Evolutionary conservation across 176 grass and related monocot genomes (phyloP).

Genomic region (Cocos nucifera): DNA sequence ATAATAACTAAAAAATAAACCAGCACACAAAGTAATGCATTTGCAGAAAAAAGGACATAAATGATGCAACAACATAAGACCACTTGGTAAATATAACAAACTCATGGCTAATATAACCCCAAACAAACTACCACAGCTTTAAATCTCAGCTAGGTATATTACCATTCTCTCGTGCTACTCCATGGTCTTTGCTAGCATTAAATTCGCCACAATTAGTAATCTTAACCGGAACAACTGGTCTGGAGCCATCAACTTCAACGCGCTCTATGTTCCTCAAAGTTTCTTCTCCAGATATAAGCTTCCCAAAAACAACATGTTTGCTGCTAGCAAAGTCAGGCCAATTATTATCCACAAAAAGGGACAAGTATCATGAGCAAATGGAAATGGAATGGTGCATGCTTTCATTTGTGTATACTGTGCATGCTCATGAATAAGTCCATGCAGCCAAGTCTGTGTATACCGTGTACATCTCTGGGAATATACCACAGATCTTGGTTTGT

Average conservation of each 20-base stretch:
- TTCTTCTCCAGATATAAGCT: constrained; percentile 73
- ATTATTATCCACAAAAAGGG: too few relatives aligned
- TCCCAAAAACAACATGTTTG: constrained; percentile 93
- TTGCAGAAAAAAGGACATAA: not conserved
- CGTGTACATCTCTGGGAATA: too few relatives aligned
- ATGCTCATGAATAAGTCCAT: too few relatives aligned
- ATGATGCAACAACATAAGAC: not conserved
- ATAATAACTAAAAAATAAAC: not conserved
- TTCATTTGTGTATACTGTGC: too few relatives aligned
- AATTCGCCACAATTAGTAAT: constrained; percentile 82
- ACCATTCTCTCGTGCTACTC: constrained; percentile 36
- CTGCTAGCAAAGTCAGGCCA: constrained; percentile 23
- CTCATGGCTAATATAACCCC: too few relatives aligned
- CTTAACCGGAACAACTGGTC: constrained; percentile 59
- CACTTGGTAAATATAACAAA: too few relatives aligned
- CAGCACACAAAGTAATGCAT: too few relatives aligned
- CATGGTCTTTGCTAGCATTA: constrained; percentile 28
- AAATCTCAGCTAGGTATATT: constrained; percentile 3
- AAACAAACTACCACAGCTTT: too few relatives aligned
- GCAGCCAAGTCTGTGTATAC: too few relatives aligned
- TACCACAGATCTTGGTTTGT: too few relatives aligned
- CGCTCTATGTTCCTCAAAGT: constrained; percentile 79
- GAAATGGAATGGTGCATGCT: too few relatives aligned
- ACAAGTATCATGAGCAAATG: too few relatives aligned
- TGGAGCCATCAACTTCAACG: constrained; percentile 50